Conservation (phyloP, 441 rosid genomes). For the Viola pubescens region DNA sequence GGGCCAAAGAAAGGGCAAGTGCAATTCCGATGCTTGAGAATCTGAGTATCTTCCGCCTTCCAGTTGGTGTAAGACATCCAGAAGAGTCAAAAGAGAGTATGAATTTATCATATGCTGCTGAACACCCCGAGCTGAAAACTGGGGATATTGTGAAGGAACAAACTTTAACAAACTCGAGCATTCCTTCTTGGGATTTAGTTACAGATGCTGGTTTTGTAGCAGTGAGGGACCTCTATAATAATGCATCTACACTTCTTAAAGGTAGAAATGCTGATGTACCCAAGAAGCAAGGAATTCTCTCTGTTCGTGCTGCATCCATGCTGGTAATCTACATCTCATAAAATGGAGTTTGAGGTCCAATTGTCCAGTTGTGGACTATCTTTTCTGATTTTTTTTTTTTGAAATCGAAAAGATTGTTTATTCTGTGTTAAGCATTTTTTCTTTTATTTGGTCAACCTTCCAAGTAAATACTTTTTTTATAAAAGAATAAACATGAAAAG, state of each 20-base stretch:
- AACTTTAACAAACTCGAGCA: conserved; percentile 28
- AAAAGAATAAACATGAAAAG: too few species aligned
- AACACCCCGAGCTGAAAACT: conserved; percentile 25
- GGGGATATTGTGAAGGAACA: conserved; percentile 37
- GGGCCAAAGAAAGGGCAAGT: conserved; percentile 67
- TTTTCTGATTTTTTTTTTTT: too few species aligned
- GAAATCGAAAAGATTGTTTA: too few species aligned
- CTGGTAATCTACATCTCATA: conserved; percentile 45
- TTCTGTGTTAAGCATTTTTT: too few species aligned
- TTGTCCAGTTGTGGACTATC: too few species aligned
- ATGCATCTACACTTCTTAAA: conserved; percentile 47
- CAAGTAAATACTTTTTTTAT: too few species aligned
- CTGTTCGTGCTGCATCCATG: conserved; percentile 92
- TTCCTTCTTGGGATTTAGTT: conserved; percentile 33
- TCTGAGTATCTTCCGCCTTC: conserved; percentile 59
- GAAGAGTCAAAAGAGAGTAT: conserved; percentile 34
- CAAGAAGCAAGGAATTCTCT: conserved; percentile 69
- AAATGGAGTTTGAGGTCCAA: neutral
- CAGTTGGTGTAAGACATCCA: conserved; percentile 75
- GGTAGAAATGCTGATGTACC: conserved; percentile 47
- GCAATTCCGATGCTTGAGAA: conserved; percentile 45
- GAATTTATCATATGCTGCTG: conserved; percentile 20
- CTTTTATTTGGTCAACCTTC: too few species aligned
- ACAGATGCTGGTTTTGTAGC: conserved; percentile 42
- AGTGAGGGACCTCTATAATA: conserved; percentile 43